Evolutionary conservation across 352 stramenopile species (phyloP).

Genomic region (Pythium brachiatum): DNA sequence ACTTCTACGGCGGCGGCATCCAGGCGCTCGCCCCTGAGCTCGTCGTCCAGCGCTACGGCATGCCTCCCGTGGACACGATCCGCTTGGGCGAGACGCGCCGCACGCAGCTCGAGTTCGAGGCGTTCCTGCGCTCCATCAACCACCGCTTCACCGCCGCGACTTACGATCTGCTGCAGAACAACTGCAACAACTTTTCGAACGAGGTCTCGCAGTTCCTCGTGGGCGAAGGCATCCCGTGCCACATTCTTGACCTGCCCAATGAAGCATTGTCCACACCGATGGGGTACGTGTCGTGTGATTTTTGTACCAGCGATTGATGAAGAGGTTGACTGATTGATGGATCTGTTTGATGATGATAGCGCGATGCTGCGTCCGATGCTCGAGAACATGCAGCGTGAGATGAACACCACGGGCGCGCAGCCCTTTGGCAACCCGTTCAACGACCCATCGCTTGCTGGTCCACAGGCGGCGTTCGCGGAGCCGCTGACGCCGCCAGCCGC

Average conservation of each 20-base stretch:
- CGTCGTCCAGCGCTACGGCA: constrained; percentile 77
- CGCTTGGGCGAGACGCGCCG: constrained; percentile 76
- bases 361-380: constrained; percentile 80
- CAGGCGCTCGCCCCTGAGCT: constrained; percentile 70
- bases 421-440: constrained; percentile 76
- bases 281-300: constrained; percentile 51
- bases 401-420: constrained; percentile 50
- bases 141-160: constrained; percentile 84
- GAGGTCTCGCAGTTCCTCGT: constrained; percentile 89
- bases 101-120: constrained; percentile 74
- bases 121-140: constrained; percentile 75
- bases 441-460: constrained; percentile 38
- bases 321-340: background rate
- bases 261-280: constrained; percentile 88
- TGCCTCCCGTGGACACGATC: constrained; percentile 84
- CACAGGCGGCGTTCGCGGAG: constrained; percentile 9
- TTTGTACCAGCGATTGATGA: background rate
- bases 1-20: constrained; percentile 95
- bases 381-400: constrained; percentile 82
- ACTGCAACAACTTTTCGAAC: constrained; percentile 98
- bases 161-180: constrained; percentile 94
- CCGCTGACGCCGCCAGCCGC: background rate
- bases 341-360: constrained; percentile 21
- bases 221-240: constrained; percentile 81
- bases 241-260: constrained; percentile 89